Base-by-base conservation (phyloP, 1,284 basidiomycete species). In the Fomitopsis pinicola region DNA sequence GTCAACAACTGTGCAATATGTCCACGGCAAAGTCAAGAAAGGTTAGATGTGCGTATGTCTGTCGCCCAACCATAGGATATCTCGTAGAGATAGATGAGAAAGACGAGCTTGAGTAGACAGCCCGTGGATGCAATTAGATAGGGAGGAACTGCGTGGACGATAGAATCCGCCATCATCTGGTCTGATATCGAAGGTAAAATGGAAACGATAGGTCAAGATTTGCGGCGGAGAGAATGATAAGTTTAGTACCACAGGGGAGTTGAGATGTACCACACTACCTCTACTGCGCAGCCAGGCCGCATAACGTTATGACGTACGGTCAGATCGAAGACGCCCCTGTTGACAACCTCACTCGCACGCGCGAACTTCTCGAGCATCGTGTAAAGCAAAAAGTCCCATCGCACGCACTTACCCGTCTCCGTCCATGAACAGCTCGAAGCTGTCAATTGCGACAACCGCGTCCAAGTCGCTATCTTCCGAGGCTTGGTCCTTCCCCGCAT, bases 381-480 rank as follows among this genome's bases (percentile, higher is more conserved):
- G 22, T 44, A n/a, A 38, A 35, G 30, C 22, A n/a, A 7, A 36
- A 15, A 33, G 53, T 33, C 3, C 17, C 33, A 17, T 42, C 4
- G 10, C 19, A 30, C 17, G 48, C 28, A 42, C 52, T 54, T 54
- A 54, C 52, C 35, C 52, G 33, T 35, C 22, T 42, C 36, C 61
- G 17, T 59, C 58, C 38, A 62, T 40, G 28, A 50, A 55, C 44
- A 70, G 59, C n/a, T 67, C 69, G 28, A 68, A 69, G 42, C 69
- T 67, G 59, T 72, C 69, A 59, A 73, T 69, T 8, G 60, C 69
- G 6, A 67, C 57, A 6, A 67, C 57, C 42, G 65, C 61, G 15
- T 65, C 65, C 28, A 48, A 30, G 36, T 60, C 64, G 28, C 59
- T 54, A 40, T 59, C 62, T 22, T 56, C 61, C 55, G 36, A 55